phyloP scores from a whole-genome alignment of 2,329 filamentous ascomycete species.

The Botryotinia convoluta region DNA sequence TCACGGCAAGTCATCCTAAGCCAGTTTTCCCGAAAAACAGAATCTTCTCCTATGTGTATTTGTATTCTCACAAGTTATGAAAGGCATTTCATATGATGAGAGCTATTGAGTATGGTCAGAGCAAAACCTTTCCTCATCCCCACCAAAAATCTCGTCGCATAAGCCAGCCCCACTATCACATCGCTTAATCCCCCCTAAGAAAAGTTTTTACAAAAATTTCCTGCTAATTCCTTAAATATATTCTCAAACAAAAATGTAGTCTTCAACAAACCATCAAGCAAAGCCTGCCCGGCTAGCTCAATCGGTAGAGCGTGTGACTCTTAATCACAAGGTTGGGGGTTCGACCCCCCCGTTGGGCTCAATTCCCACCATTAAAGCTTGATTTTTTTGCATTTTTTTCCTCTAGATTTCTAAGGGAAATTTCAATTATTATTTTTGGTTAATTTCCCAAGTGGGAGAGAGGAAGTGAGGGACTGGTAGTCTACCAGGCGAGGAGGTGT shows the following conservation, averaged over 20 bases:
- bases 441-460: not conserved
- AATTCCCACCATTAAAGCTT: not conserved
- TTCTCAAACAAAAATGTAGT: accelerated
- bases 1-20: not conserved
- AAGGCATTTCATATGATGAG: not conserved
- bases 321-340: conserved; percentile 26
- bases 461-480: not conserved
- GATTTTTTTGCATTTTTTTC: not conserved
- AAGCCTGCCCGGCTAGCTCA: conserved; percentile 34
- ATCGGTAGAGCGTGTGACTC: conserved; percentile 39
- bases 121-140: not conserved
- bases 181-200: not conserved
- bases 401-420: accelerated
- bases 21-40: not conserved
- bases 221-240: not conserved
- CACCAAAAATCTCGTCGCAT: not conserved
- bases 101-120: not conserved
- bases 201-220: not conserved
- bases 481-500: not conserved
- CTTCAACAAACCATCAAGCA: conserved; percentile 2
- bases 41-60: too few relatives aligned
- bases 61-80: not conserved
- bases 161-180: not conserved
- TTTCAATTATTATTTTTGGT: not conserved
- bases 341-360: conserved; percentile 19